Base-by-base conservation (phyloP, 805 yeast species). In the Phaffomyces thermotolerans region DNA sequence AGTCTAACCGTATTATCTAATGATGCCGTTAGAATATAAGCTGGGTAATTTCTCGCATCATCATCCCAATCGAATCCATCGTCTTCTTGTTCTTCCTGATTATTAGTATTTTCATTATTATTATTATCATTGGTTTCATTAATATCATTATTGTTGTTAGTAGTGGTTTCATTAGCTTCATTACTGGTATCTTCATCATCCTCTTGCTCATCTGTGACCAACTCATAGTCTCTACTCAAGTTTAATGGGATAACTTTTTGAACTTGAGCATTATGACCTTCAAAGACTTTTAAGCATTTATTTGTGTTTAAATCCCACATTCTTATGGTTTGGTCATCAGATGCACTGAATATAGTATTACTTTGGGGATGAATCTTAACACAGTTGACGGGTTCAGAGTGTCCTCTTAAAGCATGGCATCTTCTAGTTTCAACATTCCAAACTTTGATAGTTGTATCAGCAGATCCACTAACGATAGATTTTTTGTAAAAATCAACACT, bases 361-460 rank as follows among this genome's bases (percentile, higher is more conserved):
- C 95, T 80, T 43, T 76, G 76, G 4, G 85, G 74, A 62, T 90
- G 95, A 43, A 90, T 78, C 65, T 85, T 85, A 42, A 93, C 98
- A 48, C 85, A 78, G 51, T 87, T 89, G 17, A 93, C 96, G 80
- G 95, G 82, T 53, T 86, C 97, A 0, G 84, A 75, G 61, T 93
- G 99, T 7, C 99, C 99, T 35, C 96, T 72, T 46, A 93, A 70
- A 0, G 98, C 89, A 63, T 84, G 87, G 59, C 97, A 93, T 1
- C 95, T 85, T 65, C 96, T 73, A 7, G 89, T 79, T 59, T 86
- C 95, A 37, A 93, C 95, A 61, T 93, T 95, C 99, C 99, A 93
- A 13, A 93, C 90, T 62, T 89, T 88, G 43, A 93, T 84, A 0
- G 95, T 88, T 49, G 78, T 75, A 65, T 93, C 99, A 0, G 96